These are phyloP conservation scores for Gamsiella multidivaricata DNA, from an alignment of 192 early-diverging fungal species.

Conservation along the genomic window DNA sequence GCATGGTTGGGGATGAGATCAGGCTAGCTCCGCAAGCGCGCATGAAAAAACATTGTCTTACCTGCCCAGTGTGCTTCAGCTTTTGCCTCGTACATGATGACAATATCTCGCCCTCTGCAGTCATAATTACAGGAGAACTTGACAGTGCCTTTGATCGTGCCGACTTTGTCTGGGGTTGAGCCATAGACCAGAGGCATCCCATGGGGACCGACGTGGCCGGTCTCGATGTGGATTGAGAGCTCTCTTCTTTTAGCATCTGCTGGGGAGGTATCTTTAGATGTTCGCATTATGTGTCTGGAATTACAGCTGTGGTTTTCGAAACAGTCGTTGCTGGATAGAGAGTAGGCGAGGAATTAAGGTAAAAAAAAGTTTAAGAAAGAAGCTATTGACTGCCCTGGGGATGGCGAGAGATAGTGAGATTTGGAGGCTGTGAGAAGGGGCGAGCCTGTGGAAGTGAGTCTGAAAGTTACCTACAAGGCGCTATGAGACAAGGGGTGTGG, in stretches of 20 bases:
- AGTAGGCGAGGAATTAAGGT: too few relatives aligned
- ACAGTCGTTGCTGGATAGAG: too few relatives aligned
- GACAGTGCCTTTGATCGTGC: conserved; percentile 34
- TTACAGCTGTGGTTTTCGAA: not conserved
- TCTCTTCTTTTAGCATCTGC: conserved; percentile 12
- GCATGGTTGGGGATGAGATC: too few relatives aligned
- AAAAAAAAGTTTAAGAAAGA: too few relatives aligned
- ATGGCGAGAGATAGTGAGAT: too few relatives aligned
- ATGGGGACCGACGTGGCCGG: conserved; percentile 31
- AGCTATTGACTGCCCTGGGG: too few relatives aligned
- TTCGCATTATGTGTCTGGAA: not conserved
- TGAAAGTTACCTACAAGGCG: too few relatives aligned
- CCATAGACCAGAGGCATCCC: conserved; percentile 45
- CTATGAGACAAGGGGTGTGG: too few relatives aligned
- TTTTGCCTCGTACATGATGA: conserved; percentile 45
- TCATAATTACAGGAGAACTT: conserved; percentile 33
- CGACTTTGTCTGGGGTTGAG: conserved; percentile 38
- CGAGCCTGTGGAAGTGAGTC: too few relatives aligned
- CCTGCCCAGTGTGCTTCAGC: conserved; percentile 47
- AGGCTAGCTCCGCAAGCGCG: too few relatives aligned
- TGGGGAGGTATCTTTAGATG: not conserved
- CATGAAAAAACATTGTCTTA: conserved; percentile 4
- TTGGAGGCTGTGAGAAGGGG: too few relatives aligned
- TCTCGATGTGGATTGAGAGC: conserved; percentile 40
- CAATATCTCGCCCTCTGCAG: conserved; percentile 41